A percentile compares a stretch with the other conserved stretches of the same genome.
phyloP scores from a whole-genome alignment of 2,329 filamentous ascomycete species.

The Fusarium caatingaense region DNA sequence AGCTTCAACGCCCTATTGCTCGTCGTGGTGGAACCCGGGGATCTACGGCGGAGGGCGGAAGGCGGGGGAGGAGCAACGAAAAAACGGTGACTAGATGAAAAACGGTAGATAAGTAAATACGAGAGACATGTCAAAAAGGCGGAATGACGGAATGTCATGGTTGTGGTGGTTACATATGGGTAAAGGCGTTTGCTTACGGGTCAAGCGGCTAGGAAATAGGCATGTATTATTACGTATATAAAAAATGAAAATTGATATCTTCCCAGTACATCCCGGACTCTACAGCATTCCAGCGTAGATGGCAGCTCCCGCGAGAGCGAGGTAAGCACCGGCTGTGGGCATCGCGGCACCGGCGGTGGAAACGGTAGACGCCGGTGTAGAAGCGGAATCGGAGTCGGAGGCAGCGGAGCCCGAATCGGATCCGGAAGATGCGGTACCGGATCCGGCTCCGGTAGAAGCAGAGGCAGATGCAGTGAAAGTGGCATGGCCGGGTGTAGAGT shows the following conservation, averaged over 20 bases:
- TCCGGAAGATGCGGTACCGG: slow-evolving; percentile 27
- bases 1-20: slow-evolving; percentile 42
- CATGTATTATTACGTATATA: background rate
- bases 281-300: slow-evolving; percentile 47
- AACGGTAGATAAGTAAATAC: background rate
- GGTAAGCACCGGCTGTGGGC: slow-evolving; percentile 42
- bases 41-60: slow-evolving; percentile 29
- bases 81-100: background rate
- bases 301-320: slow-evolving; percentile 48
- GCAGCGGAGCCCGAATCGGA: slow-evolving; percentile 25
- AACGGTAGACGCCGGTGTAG: slow-evolving; percentile 30
- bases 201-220: slow-evolving; percentile 11
- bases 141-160: slow-evolving; percentile 1
- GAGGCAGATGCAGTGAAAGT: slow-evolving; percentile 24
- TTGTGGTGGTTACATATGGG: slow-evolving; percentile 24
- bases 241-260: background rate
- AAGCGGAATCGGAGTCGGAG: slow-evolving; percentile 32
- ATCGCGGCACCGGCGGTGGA: slow-evolving; percentile 42
- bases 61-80: slow-evolving; percentile 6
- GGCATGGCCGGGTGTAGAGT: slow-evolving; percentile 10
- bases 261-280: background rate
- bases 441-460: slow-evolving; percentile 17
- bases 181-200: slow-evolving; percentile 31
- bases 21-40: slow-evolving; percentile 41
- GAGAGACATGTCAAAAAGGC: background rate